These are phyloP conservation scores for Harringtonia lauricola DNA, from an alignment of 2,329 filamentous ascomycete genomes.

Conservation along the genomic window DNA sequence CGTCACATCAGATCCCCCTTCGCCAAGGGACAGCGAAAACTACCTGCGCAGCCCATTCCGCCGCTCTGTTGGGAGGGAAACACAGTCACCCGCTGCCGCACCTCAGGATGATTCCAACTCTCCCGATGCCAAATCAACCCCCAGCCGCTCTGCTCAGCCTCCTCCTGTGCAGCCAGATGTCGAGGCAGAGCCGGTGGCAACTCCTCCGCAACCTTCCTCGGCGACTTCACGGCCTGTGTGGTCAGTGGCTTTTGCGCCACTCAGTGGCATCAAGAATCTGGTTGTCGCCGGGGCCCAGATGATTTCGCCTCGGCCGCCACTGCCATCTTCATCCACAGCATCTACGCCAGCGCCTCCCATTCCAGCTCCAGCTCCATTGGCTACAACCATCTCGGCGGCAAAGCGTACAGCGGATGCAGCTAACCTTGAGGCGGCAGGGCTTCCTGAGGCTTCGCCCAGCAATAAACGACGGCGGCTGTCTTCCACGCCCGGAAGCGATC, in stretches of 20 bases:
- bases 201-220: not conserved
- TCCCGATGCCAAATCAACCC: conserved; percentile 1
- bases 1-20: conserved; percentile 47
- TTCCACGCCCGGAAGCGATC: not conserved
- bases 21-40: conserved; percentile 38
- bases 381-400: not conserved
- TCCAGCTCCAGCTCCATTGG: not conserved
- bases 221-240: conserved; percentile 14
- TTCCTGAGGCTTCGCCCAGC: not conserved
- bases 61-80: conserved; percentile 21
- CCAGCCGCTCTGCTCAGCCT: conserved; percentile 1
- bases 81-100: conserved; percentile 16
- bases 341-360: not conserved
- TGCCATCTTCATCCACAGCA: not conserved
- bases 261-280: conserved; percentile 20
- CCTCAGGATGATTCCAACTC: not conserved
- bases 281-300: conserved; percentile 19
- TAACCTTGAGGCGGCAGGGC: not conserved
- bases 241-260: conserved; percentile 16
- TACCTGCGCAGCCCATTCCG: conserved; percentile 46
- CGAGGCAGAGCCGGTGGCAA: not conserved
- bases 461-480: not conserved
- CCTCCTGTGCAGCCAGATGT: not conserved
- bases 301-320: conserved; percentile 15
- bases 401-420: conserved; percentile 1